Evolutionary conservation across 805 yeast genomes (phyloP), one percentile per base, ranked within the genome.

Genomic region (Huiozyma sinensis): DNA sequence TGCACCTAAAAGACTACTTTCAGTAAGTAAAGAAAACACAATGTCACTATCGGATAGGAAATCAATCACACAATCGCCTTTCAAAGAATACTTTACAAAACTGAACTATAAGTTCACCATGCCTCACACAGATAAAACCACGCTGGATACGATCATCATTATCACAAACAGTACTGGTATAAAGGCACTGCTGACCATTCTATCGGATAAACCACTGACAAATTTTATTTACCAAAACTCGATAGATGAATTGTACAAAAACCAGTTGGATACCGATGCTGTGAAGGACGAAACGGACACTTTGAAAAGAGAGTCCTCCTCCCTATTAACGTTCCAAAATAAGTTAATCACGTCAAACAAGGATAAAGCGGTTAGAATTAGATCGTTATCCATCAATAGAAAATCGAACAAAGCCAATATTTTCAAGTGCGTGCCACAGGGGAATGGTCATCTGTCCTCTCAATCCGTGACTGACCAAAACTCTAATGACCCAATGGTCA

Each of bases 91-190:
- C 46, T 61, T 56, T 38, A 48, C 51, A 4, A 49, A 52, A 44
- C 45, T 62, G 30, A 60, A 50, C 43, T 43, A 46, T 5, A 57
- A 57, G 43, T 62, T 60, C 40, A 43, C 52, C 6, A 37, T 31
- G 6, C 6, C 41, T 30, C 37, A 33, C 12, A 34, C 40, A n/a
- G 30, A 37, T 30, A 17, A 33, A 29, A 31, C 44, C 7, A 32
- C 38, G 6, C 35, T 53, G 7, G 61, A 57, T 13, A 50, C 63
- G 6, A 56, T 62, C 3, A 47, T 55, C 11, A 54, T 62, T 4
- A 50, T 62, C 1, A 59, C 65, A 7, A 61, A 62, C 40, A 55
- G 53, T 42, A 60, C 64, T 1, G 66, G 66, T 24, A 58, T 62
- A 6, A 60, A 57, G 43, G 66, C 66, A 4, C 49, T 62, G 34